These are phyloP conservation scores for Colletotrichum noveboracense DNA, from an alignment of 2,329 filamentous ascomycete genomes.

Conservation along the genomic window DNA sequence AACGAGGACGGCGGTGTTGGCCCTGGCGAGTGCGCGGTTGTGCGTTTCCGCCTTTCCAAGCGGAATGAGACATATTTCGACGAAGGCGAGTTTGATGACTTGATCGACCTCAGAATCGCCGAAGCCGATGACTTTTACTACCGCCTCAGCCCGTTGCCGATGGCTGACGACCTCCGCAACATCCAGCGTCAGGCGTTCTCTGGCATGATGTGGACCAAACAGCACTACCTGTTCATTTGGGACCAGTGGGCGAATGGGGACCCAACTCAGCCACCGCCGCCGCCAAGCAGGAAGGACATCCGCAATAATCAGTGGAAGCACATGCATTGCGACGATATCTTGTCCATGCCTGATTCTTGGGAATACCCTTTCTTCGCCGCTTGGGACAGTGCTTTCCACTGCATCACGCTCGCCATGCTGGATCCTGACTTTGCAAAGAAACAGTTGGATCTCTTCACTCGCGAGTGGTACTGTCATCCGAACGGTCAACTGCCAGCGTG, in stretches of 20 bases:
- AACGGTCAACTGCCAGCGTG: slow-evolving; percentile 93
- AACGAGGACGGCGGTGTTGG: slow-evolving; percentile 86
- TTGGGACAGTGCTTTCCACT: slow-evolving; percentile 97
- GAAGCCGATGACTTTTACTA: slow-evolving; percentile 98
- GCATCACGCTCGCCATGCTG: slow-evolving; percentile 94
- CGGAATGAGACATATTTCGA: slow-evolving; percentile 81
- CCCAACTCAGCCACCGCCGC: slow-evolving; percentile 85
- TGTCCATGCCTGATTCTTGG: slow-evolving; percentile 99
- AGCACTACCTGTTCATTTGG: slow-evolving; percentile 96
- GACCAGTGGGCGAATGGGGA: slow-evolving; percentile 98
- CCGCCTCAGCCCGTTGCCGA: slow-evolving; percentile 88
- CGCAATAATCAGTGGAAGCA: slow-evolving; percentile 94
- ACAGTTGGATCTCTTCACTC: slow-evolving; percentile 92
- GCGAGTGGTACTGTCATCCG: slow-evolving; percentile 99
- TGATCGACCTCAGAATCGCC: slow-evolving; percentile 83
- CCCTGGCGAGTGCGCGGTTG: slow-evolving; percentile 92
- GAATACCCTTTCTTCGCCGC: slow-evolving; percentile 98
- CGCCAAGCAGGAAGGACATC: slow-evolving; percentile 77
- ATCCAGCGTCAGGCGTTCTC: slow-evolving; percentile 94
- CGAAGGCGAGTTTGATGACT: slow-evolving; percentile 90
- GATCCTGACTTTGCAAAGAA: slow-evolving; percentile 98
- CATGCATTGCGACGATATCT: slow-evolving; percentile 90
- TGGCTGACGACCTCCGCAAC: slow-evolving; percentile 91
- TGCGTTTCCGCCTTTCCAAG: slow-evolving; percentile 86
- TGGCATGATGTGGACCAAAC: slow-evolving; percentile 99